Percentiles rank a stretch among this genome's conserved stretches.
These are phyloP conservation scores for Reutealis trisperma DNA, from an alignment of 345 rosid genomes.

Conservation along the genomic window DNA sequence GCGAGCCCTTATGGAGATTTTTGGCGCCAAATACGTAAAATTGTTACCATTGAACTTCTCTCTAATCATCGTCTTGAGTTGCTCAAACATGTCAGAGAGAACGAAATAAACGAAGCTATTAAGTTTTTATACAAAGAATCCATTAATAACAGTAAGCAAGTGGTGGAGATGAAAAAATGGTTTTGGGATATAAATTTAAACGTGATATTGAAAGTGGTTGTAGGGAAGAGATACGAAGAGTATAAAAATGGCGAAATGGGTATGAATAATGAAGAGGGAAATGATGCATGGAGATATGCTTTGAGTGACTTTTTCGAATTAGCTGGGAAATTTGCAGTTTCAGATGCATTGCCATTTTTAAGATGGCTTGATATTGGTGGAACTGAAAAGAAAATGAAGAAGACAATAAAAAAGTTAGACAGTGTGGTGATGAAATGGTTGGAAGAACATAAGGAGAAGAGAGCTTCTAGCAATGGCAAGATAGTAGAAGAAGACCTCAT, in stretches of 20 bases:
- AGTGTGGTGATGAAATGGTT: conserved; percentile 31
- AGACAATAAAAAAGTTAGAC: conserved; percentile 25
- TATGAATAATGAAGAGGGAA: not conserved
- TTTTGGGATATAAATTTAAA: conserved; percentile 34
- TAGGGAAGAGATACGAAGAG: conserved; percentile 25
- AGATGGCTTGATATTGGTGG: conserved; percentile 43
- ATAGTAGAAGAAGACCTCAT: conserved; percentile 29
- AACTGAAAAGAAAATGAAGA: conserved; percentile 31
- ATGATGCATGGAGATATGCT: not conserved
- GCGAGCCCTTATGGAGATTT: not conserved
- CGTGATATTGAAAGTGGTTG: conserved; percentile 24
- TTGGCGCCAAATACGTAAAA: conserved; percentile 30
- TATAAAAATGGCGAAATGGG: not conserved
- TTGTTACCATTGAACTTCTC: conserved; percentile 16
- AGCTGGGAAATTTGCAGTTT: conserved; percentile 18
- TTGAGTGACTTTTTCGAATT: conserved; percentile 23
- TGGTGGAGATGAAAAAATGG: conserved; percentile 40
- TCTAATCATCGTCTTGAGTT: conserved; percentile 18
- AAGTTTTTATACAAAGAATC: not conserved
- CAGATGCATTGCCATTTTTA: conserved; percentile 38
- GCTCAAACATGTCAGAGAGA: conserved; percentile 15
- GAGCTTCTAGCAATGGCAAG: not conserved
- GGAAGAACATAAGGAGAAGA: conserved; percentile 39
- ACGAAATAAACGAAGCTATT: not conserved
- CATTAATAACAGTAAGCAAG: not conserved